A percentile compares a stretch with the other conserved stretches of the same genome.
Conservation (phyloP, 163 green algal species). For the Dunaliella salina region DNA sequence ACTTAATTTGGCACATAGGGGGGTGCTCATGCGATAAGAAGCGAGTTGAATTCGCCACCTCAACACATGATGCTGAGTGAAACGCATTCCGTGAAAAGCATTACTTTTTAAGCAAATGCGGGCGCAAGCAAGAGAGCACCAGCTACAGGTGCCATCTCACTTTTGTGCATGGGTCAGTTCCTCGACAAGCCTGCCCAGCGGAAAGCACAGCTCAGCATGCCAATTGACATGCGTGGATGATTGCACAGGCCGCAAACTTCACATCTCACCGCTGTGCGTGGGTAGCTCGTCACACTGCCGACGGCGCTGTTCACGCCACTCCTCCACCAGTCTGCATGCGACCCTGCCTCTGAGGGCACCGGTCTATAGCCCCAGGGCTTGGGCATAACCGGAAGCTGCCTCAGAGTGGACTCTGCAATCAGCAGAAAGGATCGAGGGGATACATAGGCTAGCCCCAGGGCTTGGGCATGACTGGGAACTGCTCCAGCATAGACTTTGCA, state of each 20-base stretch:
- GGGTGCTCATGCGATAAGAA: too few species aligned
- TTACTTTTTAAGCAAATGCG: too few species aligned
- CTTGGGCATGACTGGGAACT: neutral
- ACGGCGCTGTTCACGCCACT: neutral
- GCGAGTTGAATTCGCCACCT: too few species aligned
- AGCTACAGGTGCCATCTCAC: too few species aligned
- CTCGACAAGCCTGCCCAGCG: too few species aligned
- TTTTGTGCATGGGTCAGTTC: too few species aligned
- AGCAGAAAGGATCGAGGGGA: neutral
- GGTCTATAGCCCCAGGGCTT: neutral
- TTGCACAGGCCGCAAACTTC: neutral
- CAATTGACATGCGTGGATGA: neutral
- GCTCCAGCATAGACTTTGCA: neutral
- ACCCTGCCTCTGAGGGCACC: neutral
- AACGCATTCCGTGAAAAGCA: too few species aligned
- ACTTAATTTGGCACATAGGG: too few species aligned
- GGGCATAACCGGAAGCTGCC: neutral
- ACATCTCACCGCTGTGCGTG: neutral
- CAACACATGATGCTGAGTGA: too few species aligned
- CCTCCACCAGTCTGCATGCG: neutral
- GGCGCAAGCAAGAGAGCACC: too few species aligned
- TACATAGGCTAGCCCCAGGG: too few species aligned
- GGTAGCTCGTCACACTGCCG: neutral
- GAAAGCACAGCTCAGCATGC: too few species aligned
- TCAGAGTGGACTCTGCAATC: neutral